Base-by-base conservation (phyloP, 2,329 filamentous ascomycete species). In the Cladophialophora bantiana region DNA sequence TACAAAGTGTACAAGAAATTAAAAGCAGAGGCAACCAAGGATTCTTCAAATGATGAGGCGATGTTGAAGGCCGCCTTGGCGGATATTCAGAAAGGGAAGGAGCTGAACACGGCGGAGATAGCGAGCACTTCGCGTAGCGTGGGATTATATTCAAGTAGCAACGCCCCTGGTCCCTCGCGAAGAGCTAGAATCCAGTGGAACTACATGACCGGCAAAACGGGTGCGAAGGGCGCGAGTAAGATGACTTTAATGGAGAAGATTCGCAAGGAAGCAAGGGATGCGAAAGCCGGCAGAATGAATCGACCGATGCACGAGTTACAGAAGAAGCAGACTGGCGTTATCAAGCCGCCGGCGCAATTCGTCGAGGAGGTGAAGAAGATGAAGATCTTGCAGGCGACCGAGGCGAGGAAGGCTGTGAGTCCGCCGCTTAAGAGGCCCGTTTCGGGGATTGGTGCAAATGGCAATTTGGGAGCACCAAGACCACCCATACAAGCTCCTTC, bases 1-100 rank as follows among this genome's bases (percentile, higher is more conserved):
- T 88, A 89, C 75, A 88, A 90, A 63, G 84, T 96, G 13, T 97
- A 96, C 80, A 82, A 84, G 70, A 87, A 88, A 69, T 89, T 94
- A 74, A 84, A 86, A 70, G 82, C 81, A 50, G 82, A 89, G 68
- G 85, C 88, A 42, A 81, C 86, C 38, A 79, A 83, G 59, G 83
- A 86, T 60, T 83, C 90, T 7, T 82, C 83, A 4, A 81, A 82
- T 26, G 88, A 89, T 70, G 84, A 87, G 65, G 84, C 83, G 66
- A 82, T 82, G 61, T 81, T 93, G 64, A 85, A 82, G 72, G 82
- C 82, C 55, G 84, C 85, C 50, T 79, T 90, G 54, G 83, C 84
- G 13, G 85, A 83, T 13, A 82, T 90, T 68, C 83, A 85, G 73
- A 80, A 86, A 65, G 81, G 87, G 68, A 86, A 87, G 70, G 83